phyloP scores from a whole-genome alignment of 164 flowering plant genomes.

The Piper longum region DNA sequence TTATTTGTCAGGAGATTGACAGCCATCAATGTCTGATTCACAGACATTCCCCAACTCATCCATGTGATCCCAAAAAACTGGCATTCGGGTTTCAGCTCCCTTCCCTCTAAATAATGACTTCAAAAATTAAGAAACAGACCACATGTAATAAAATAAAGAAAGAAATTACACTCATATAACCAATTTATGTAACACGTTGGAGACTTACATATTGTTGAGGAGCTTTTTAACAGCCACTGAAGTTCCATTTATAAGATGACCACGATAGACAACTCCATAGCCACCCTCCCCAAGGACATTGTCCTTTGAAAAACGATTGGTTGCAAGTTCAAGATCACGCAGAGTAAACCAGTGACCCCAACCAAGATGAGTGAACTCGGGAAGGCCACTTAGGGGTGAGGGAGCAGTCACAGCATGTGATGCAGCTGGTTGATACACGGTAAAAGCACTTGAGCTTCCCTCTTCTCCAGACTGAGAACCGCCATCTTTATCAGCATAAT shows the following conservation, averaged over 20 bases:
- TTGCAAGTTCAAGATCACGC: slow-evolving; percentile 72
- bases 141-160: background rate
- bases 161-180: background rate
- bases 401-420: slow-evolving; percentile 38
- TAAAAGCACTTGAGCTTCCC: slow-evolving; percentile 19
- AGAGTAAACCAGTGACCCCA: slow-evolving; percentile 98
- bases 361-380: slow-evolving; percentile 81
- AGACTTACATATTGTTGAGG: slow-evolving; percentile 70
- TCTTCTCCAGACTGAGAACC: slow-evolving; percentile 40
- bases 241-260: slow-evolving; percentile 61
- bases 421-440: slow-evolving; percentile 23
- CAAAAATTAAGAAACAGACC: background rate
- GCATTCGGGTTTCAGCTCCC: too few species aligned
- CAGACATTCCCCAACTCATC: too few species aligned
- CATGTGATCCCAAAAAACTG: too few species aligned
- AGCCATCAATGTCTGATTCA: background rate
- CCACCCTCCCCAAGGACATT: slow-evolving; percentile 86
- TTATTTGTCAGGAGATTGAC: background rate
- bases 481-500: slow-evolving; percentile 43
- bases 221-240: slow-evolving; percentile 84
- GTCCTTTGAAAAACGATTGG: slow-evolving; percentile 61
- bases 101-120: too few species aligned
- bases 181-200: background rate
- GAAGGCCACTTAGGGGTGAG: slow-evolving; percentile 65
- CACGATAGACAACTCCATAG: slow-evolving; percentile 79